Percentiles rank a stretch among this genome's conserved stretches.
Conservation (phyloP, 2,329 filamentous ascomycete species). For the Stagonosporopsis tanaceti region DNA sequence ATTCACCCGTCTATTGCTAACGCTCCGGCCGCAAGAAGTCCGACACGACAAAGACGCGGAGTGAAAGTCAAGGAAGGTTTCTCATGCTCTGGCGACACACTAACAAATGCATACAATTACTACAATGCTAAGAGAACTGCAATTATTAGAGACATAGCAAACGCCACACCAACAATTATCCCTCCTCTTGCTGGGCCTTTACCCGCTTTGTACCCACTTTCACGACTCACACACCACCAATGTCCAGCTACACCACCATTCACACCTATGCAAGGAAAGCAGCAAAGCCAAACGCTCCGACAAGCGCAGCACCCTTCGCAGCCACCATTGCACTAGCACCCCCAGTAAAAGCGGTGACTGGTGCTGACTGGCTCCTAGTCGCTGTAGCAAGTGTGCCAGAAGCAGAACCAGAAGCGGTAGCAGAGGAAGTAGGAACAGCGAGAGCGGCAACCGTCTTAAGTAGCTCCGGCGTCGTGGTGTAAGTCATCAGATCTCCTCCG, state of each 20-base stretch:
- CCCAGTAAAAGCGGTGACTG: conserved; percentile 14
- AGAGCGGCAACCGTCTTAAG: conserved; percentile 36
- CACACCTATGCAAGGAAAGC: conserved; percentile 9
- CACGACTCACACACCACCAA: background rate
- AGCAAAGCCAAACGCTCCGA: conserved; percentile 14
- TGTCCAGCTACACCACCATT: background rate
- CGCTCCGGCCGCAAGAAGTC: background rate
- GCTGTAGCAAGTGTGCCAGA: conserved; percentile 5
- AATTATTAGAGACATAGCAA: background rate
- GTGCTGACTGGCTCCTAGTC: conserved; percentile 6
- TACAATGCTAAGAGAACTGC: background rate
- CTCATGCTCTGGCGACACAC: background rate
- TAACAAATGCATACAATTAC: background rate
- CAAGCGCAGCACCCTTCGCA: conserved; percentile 7
- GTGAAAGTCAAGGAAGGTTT: background rate
- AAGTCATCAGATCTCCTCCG: conserved; percentile 31
- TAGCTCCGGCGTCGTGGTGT: conserved; percentile 34
- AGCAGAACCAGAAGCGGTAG: conserved; percentile 10
- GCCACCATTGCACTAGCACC: conserved; percentile 12
- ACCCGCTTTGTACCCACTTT: background rate
- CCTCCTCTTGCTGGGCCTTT: background rate
- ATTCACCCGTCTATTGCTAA: background rate
- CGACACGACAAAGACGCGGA: background rate
- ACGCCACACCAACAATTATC: background rate
- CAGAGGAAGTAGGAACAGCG: conserved; percentile 18